These are phyloP conservation scores for Acorus gramineus DNA, from an alignment of 106 monocot species.

Conservation along the genomic window DNA sequence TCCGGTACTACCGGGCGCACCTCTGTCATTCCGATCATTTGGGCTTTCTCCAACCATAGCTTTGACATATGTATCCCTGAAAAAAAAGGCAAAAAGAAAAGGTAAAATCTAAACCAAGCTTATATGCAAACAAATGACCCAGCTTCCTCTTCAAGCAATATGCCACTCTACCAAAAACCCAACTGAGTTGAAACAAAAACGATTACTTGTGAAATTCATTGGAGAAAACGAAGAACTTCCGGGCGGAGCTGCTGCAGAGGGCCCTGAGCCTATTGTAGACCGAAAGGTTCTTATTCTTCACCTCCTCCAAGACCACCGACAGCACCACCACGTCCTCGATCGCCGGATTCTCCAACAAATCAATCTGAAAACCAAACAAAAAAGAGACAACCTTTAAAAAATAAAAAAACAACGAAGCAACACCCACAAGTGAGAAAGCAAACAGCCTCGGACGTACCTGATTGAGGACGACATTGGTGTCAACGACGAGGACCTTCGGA, in stretches of 20 bases:
- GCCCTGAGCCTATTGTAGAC: constrained; percentile 70
- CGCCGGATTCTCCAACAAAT: constrained; percentile 87
- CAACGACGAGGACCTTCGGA: constrained; percentile 66
- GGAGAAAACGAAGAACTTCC: constrained; percentile 78
- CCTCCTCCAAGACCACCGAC: constrained; percentile 78
- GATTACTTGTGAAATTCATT: constrained; percentile 78
- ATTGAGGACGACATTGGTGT: constrained; percentile 96
- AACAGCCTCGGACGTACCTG: constrained; percentile 26
- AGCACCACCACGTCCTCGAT: constrained; percentile 79
- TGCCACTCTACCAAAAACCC: no score
- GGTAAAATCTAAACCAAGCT: no score
- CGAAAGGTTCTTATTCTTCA: constrained; percentile 76
- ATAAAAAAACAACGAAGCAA: background rate
- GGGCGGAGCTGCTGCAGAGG: constrained; percentile 45
- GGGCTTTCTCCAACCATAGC: constrained; percentile 89
- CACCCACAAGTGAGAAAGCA: background rate
- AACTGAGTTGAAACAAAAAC: no score
- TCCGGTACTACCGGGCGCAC: constrained; percentile 15
- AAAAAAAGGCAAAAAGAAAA: background rate
- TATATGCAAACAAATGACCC: background rate
- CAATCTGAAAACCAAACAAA: constrained; percentile 41
- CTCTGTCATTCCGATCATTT: constrained; percentile 94
- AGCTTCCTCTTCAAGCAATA: no score
- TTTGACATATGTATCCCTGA: constrained; percentile 83
- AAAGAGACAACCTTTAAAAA: background rate